phyloP scores from a whole-genome alignment of 2,329 filamentous ascomycete species.

The Colletotrichum sp. region DNA sequence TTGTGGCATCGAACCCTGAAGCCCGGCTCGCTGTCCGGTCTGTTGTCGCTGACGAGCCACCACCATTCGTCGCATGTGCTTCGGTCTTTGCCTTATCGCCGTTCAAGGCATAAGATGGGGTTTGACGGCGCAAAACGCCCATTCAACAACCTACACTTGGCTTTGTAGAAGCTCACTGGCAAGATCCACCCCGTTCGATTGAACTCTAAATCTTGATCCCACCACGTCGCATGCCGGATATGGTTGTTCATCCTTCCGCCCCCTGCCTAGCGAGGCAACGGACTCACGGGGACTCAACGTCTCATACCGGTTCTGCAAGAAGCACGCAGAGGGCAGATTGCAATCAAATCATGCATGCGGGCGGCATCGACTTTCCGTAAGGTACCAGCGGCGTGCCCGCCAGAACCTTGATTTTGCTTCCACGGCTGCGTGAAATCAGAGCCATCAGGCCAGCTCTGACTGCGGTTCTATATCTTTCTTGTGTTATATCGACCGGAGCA shows the following conservation, averaged over 20 bases:
- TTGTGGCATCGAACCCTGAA: background rate
- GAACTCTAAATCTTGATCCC: background rate
- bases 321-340: background rate
- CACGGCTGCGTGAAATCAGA: background rate
- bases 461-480: background rate
- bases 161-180: background rate
- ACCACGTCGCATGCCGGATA: slow-evolving; percentile 1
- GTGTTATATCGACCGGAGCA: background rate
- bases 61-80: background rate
- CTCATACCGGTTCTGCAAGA: slow-evolving; percentile 1
- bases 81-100: background rate
- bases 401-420: background rate
- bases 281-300: background rate
- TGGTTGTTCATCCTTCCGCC: slow-evolving; percentile 8
- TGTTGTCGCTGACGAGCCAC: background rate
- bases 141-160: background rate
- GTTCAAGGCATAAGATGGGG: background rate
- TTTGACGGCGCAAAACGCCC: background rate
- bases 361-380: background rate
- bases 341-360: background rate
- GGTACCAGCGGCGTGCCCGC: background rate
- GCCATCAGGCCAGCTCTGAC: background rate
- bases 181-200: background rate
- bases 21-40: background rate
- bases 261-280: background rate